A percentile compares a stretch with the other conserved stretches of the same genome.
Conservation (phyloP, 2,329 filamentous ascomycete genomes). For the Apiospora malaysiana region DNA sequence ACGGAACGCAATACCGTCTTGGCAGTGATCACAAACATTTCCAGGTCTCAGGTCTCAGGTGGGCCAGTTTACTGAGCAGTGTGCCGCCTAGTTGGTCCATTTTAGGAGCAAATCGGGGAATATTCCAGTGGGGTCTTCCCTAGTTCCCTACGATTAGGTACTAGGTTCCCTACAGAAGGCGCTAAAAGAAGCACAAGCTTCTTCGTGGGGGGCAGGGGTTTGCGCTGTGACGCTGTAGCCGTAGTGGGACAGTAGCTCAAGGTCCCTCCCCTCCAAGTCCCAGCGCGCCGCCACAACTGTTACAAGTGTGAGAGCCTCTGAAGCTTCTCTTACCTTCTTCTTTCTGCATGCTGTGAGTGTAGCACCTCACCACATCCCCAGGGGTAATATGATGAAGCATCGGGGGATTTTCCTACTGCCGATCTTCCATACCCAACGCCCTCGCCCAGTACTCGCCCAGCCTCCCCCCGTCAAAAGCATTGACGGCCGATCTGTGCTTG, state of each 20-base stretch:
- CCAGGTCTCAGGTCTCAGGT: constrained; percentile 7
- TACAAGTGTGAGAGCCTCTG: background rate
- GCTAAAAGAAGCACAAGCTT: background rate
- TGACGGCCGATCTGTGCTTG: background rate
- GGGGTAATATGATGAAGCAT: background rate
- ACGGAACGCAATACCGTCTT: constrained; percentile 21
- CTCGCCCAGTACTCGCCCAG: too few relatives aligned
- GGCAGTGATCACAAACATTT: constrained; percentile 18
- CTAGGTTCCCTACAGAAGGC: background rate
- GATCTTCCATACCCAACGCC: background rate
- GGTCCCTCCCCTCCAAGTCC: background rate
- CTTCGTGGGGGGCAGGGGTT: background rate
- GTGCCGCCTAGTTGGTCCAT: background rate
- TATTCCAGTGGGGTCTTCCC: background rate
- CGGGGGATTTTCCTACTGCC: background rate
- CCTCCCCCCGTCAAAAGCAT: background rate
- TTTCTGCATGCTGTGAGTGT: too few relatives aligned
- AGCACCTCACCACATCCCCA: background rate
- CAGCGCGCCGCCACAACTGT: constrained; percentile 4
- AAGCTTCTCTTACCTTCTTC: background rate
- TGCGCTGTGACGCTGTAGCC: too few relatives aligned
- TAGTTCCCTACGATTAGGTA: too few relatives aligned
- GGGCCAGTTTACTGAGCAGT: background rate
- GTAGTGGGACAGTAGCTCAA: constrained; percentile 1
- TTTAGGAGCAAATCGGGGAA: background rate